These are phyloP conservation scores for Alternaria sp. DNA, from an alignment of 2,329 filamentous ascomycete species.

Conservation along the genomic window DNA sequence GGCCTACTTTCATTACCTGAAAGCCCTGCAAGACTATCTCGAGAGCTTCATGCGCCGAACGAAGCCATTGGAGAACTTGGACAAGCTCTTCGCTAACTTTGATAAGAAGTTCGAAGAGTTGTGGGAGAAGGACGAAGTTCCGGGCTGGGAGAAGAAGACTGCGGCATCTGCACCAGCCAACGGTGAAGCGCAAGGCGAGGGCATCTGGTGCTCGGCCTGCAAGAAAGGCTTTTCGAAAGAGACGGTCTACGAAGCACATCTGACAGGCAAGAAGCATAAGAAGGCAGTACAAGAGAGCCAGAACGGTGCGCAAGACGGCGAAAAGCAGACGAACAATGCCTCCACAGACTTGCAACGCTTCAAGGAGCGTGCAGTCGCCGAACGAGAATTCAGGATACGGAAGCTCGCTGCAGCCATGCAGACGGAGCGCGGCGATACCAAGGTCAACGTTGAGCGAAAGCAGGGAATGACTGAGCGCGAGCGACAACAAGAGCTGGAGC, in stretches of 20 bases:
- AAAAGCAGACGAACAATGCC: constrained; percentile 30
- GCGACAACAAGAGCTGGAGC: constrained; percentile 90
- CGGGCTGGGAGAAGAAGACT: constrained; percentile 74
- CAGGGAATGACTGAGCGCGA: constrained; percentile 98
- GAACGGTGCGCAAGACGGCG: constrained; percentile 26
- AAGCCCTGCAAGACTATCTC: constrained; percentile 80
- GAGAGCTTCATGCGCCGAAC: constrained; percentile 87
- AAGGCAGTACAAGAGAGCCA: constrained; percentile 73
- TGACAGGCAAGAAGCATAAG: constrained; percentile 91
- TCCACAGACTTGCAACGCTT: constrained; percentile 53
- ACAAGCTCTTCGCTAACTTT: constrained; percentile 77
- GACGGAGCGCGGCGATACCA: constrained; percentile 85
- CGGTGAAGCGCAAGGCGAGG: constrained; percentile 66
- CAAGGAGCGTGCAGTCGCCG: constrained; percentile 90
- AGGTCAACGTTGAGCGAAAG: constrained; percentile 93
- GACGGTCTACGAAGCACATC: constrained; percentile 89
- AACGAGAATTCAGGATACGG: constrained; percentile 84
- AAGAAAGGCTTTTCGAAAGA: constrained; percentile 95
- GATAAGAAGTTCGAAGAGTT: constrained; percentile 83
- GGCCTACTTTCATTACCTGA: constrained; percentile 89
- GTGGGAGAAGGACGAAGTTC: constrained; percentile 81
- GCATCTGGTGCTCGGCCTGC: constrained; percentile 89
- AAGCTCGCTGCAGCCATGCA: constrained; percentile 83
- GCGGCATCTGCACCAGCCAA: constrained; percentile 51
- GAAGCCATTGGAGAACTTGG: constrained; percentile 83